Base-by-base conservation (phyloP, 345 rosid species). In the Ceriops decandra region DNA sequence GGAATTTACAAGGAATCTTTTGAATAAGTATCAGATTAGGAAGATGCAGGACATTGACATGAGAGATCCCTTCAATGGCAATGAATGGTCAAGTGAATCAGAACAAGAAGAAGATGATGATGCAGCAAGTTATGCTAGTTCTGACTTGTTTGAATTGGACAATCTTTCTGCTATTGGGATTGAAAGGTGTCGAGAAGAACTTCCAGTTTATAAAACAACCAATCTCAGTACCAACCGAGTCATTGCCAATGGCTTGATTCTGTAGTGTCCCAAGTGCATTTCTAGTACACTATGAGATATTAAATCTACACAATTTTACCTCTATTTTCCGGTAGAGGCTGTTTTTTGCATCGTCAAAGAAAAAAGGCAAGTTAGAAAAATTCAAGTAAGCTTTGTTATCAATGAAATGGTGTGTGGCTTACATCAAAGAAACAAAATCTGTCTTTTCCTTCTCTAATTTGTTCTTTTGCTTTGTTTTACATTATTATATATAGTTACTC, bases 181-280 rank as follows among this genome's bases (percentile, higher is more conserved):
- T 28, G 73, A 74, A 49, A 84, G 86, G 87, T 93, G 88, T 57
- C 58, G 85, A 5, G 86, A 93, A 79, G 99, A 95, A 79, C 70
- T 95, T 67, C 99, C 99, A 0, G 98, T 95, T 54, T 95, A 91
- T 62, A 98, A 87, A 77, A 88, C 98, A 33, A 92, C 99, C 35
- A 83, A 85, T 86, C 81, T 87, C 19, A 81, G 71, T 69, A 83
- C 83, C 7, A 92, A 90, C 81, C 91, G 86, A 74, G 90, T 87
- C 59, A 88, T 91, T 80, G 90, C 91, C 51, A 84, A 82, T 62
- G 85, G 88, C 74, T 79, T 83, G 61, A 61, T 81, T 64, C 62
- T 87, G 85, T 90, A 86, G 88, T 83, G 15, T 38, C 46, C 15
- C 13, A 38, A 38, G 15, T 1, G 46, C 19, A 42, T 42, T 42